Percentiles rank a stretch among this genome's conserved stretches.
Conservation (phyloP, 2,329 filamentous ascomycete species). For the Monosporascus sp. region DNA sequence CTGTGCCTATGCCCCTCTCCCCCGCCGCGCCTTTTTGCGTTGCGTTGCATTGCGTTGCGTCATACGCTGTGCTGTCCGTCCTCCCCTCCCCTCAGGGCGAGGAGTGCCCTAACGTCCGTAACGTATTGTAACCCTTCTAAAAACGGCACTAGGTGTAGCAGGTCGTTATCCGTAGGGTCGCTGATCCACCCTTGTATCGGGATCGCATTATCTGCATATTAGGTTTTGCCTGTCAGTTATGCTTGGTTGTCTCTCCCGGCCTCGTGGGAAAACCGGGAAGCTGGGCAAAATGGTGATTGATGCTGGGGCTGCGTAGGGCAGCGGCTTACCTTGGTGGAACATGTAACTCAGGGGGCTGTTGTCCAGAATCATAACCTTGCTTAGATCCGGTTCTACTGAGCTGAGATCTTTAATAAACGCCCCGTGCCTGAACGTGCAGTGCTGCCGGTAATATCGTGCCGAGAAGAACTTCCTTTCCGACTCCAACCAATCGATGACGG, state of each 20-base stretch:
- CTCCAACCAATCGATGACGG: constrained; percentile 98
- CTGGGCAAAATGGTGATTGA: too few species aligned
- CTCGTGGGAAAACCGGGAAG: too few species aligned
- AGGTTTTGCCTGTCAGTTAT: constrained; percentile 10
- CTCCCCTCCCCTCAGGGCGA: constrained; percentile 85
- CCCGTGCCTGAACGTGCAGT: constrained; percentile 92
- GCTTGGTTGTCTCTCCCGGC: not conserved
- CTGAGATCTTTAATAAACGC: constrained; percentile 98
- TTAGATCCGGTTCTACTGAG: constrained; percentile 92
- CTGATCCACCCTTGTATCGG: constrained; percentile 99
- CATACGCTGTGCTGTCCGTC: constrained; percentile 47
- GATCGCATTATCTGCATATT: constrained; percentile 81
- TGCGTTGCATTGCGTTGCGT: not conserved
- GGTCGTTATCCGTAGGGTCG: constrained; percentile 93
- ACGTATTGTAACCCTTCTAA: constrained; percentile 94
- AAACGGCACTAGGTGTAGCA: constrained; percentile 86
- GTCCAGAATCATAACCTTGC: constrained; percentile 97
- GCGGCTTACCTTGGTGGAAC: constrained; percentile 82
- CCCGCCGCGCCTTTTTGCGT: not conserved
- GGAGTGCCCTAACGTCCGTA: constrained; percentile 85
- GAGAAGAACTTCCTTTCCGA: constrained; percentile 95
- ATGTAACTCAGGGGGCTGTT: constrained; percentile 98
- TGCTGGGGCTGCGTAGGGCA: too few species aligned
- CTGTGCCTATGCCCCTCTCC: not conserved
- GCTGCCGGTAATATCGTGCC: constrained; percentile 89